These are phyloP conservation scores for Pisolithus sp. DNA, from an alignment of 768 basidiomycete genomes.

Conservation along the genomic window DNA sequence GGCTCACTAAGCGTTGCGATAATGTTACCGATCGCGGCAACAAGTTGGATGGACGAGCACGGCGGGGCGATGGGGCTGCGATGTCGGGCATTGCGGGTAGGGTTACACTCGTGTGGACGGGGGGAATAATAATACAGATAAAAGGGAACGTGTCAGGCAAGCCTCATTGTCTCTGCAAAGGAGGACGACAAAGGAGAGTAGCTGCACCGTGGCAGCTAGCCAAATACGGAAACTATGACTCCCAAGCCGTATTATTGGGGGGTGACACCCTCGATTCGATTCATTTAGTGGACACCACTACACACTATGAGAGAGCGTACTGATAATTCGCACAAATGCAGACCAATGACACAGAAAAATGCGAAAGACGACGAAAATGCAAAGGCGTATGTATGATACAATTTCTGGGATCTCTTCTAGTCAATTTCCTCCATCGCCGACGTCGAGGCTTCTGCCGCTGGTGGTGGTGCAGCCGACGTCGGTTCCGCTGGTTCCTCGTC, in stretches of 20 bases:
- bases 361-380: conserved; percentile 19
- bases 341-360: conserved; percentile 9
- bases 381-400: conserved; percentile 21
- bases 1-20: background rate
- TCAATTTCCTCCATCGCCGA: conserved; percentile 98
- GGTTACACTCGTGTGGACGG: background rate
- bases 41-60: conserved; percentile 16
- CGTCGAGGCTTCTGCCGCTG: conserved; percentile 54
- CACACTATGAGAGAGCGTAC: conserved; percentile 1
- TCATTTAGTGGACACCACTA: background rate
- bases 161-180: conserved; percentile 18
- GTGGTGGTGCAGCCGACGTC: conserved; percentile 41
- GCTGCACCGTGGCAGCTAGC: conserved; percentile 9
- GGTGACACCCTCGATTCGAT: conserved; percentile 10
- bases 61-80: conserved; percentile 35
- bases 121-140: conserved; percentile 30
- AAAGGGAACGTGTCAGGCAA: conserved; percentile 21
- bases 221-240: conserved; percentile 15
- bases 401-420: conserved; percentile 33
- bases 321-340: background rate
- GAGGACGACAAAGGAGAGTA: conserved; percentile 15
- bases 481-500: conserved; percentile 42
- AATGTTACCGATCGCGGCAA: conserved; percentile 1
- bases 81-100: conserved; percentile 35
- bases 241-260: too few species aligned